Evolutionary conservation across 2,329 filamentous ascomycete genomes (phyloP).

Genomic region (Cytospora piceae): DNA sequence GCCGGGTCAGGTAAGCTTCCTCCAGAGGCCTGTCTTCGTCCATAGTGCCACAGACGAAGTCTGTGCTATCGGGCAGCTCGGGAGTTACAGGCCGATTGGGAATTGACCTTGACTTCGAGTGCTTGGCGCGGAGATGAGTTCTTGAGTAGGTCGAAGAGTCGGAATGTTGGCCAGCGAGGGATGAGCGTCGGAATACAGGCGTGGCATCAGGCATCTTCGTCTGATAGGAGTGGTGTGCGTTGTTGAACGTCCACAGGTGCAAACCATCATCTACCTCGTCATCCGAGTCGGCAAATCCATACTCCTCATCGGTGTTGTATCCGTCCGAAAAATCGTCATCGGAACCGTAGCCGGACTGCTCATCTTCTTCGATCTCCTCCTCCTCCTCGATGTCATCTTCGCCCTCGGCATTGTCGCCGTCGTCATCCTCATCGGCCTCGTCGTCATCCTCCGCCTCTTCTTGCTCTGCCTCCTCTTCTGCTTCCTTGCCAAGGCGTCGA

Average conservation of each 20-base stretch:
- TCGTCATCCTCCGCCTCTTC: slow-evolving; percentile 68
- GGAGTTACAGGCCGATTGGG: slow-evolving; percentile 71
- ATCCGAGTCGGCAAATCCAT: slow-evolving; percentile 70
- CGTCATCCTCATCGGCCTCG: slow-evolving; percentile 48
- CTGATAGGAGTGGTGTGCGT: slow-evolving; percentile 38
- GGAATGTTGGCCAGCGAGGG: slow-evolving; percentile 53
- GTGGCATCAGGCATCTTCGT: slow-evolving; percentile 45
- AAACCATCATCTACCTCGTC: slow-evolving; percentile 72
- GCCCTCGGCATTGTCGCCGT: slow-evolving; percentile 53
- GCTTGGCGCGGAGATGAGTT: slow-evolving; percentile 25
- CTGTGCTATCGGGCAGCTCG: slow-evolving; percentile 93
- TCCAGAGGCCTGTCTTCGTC: slow-evolving; percentile 96
- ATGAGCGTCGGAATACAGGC: slow-evolving; percentile 45
- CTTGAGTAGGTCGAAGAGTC: slow-evolving; percentile 64
- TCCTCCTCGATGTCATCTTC: slow-evolving; percentile 54
- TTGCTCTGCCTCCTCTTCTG: slow-evolving; percentile 81
- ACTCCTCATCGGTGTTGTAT: slow-evolving; percentile 75
- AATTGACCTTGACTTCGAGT: slow-evolving; percentile 40
- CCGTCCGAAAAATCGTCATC: slow-evolving; percentile 62
- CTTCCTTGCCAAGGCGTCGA: slow-evolving; percentile 82
- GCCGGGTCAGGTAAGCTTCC: slow-evolving; percentile 84
- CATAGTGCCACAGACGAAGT: slow-evolving; percentile 97
- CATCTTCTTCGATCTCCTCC: slow-evolving; percentile 56
- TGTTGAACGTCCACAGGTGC: slow-evolving; percentile 53
- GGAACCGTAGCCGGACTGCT: slow-evolving; percentile 63